Conservation (phyloP, 495 filamentous ascomycete species). For the Talaromyces ruber region DNA sequence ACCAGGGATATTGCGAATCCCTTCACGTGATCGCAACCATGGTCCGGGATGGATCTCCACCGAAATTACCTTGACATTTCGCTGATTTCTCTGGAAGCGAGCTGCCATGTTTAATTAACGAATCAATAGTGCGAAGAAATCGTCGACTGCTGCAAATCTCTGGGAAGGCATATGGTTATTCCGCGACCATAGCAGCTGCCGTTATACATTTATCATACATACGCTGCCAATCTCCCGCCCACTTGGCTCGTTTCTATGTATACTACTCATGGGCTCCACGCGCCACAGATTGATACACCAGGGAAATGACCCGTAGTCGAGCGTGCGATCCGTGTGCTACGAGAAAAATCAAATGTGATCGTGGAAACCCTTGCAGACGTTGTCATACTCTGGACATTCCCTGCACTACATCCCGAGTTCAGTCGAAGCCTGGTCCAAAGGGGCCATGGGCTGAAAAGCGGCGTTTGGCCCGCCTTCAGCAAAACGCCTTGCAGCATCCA, state of each 20-base stretch:
- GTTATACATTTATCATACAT: not conserved
- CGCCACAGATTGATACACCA: slow-evolving; percentile 2
- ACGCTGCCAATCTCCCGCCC: not conserved
- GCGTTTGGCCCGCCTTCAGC: slow-evolving; percentile 3
- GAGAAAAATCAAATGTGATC: slow-evolving; percentile 8
- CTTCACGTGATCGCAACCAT: not conserved
- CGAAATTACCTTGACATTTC: not conserved
- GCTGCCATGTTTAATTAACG: not conserved
- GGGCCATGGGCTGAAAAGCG: slow-evolving; percentile 6
- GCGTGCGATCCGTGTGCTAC: slow-evolving; percentile 8
- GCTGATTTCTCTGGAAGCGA: not conserved
- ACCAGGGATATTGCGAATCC: not conserved
- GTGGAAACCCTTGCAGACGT: slow-evolving; percentile 5
- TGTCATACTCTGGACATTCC: slow-evolving; percentile 4
- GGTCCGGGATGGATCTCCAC: not conserved
- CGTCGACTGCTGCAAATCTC: not conserved
- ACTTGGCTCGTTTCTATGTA: slow-evolving; percentile 3
- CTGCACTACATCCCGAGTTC: slow-evolving; percentile 5
- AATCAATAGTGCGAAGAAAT: not conserved
- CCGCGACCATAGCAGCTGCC: not conserved
- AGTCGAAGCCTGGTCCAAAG: slow-evolving; percentile 7
- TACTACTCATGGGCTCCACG: slow-evolving; percentile 6
- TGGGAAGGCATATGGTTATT: not conserved
- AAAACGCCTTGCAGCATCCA: not conserved
- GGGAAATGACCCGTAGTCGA: slow-evolving; percentile 7